Percentiles rank a stretch among this genome's conserved stretches.
Conservation (phyloP, 2,329 filamentous ascomycete species). For the Aureobasidium subglaciale region DNA sequence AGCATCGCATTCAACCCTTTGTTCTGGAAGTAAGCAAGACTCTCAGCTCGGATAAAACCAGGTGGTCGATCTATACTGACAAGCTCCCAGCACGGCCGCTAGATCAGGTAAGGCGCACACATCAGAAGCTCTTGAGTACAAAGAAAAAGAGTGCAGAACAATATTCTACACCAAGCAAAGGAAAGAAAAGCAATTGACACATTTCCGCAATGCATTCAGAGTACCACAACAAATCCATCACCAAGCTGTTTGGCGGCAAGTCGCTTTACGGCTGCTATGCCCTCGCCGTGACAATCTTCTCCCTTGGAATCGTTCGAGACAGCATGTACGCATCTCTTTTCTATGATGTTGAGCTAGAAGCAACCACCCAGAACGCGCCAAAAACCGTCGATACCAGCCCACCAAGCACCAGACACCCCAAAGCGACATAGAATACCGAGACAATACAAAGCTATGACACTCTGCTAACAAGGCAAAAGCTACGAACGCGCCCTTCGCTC, state of each 20-base stretch:
- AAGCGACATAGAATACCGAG: background rate
- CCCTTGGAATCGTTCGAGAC: slow-evolving; percentile 81
- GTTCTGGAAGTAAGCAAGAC: slow-evolving; percentile 88
- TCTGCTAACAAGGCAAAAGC: slow-evolving; percentile 37
- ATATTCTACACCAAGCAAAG: background rate
- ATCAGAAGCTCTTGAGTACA: slow-evolving; percentile 17
- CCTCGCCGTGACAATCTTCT: slow-evolving; percentile 84
- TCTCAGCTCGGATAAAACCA: background rate
- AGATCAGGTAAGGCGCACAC: slow-evolving; percentile 56
- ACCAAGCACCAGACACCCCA: background rate
- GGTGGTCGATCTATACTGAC: too few species aligned
- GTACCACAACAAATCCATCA: slow-evolving; percentile 84
- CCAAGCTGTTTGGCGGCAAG: slow-evolving; percentile 75
- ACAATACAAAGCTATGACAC: background rate
- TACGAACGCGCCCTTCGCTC: slow-evolving; percentile 77
- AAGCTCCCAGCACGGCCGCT: slow-evolving; percentile 62
- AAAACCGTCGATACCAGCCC: background rate
- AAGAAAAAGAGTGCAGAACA: slow-evolving; percentile 17
- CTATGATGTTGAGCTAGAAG: background rate
- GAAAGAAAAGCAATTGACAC: background rate
- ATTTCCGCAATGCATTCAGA: slow-evolving; percentile 45
- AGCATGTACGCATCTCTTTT: slow-evolving; percentile 33
- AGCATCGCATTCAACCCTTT: slow-evolving; percentile 92
- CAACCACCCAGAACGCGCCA: slow-evolving; percentile 8
- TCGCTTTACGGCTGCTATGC: slow-evolving; percentile 78